These are phyloP conservation scores for Colletotrichum tabaci DNA, from an alignment of 2,329 filamentous ascomycete genomes.

Conservation along the genomic window DNA sequence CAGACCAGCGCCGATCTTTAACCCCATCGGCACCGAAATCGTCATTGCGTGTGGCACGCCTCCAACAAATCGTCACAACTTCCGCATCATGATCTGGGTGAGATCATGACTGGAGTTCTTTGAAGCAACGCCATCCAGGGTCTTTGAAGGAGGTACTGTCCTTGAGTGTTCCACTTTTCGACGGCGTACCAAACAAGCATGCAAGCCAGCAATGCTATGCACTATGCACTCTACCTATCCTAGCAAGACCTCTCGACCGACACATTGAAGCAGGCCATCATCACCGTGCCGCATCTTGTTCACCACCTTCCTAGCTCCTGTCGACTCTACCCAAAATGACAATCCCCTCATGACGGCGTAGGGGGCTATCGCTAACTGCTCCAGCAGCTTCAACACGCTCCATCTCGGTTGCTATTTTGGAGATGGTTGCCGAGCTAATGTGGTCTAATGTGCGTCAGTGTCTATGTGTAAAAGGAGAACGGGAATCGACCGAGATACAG, in stretches of 20 bases:
- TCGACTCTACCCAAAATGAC: too few relatives aligned
- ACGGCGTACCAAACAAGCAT: not conserved
- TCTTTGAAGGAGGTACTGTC: not conserved
- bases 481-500: not conserved
- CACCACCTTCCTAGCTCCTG: too few relatives aligned
- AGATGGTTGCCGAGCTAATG: constrained; percentile 7
- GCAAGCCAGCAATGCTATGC: not conserved
- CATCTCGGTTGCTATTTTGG: not conserved
- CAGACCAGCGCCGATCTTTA: constrained; percentile 34
- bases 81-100: constrained; percentile 32
- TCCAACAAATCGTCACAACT: constrained; percentile 28
- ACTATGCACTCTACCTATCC: not conserved
- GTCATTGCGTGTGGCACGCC: constrained; percentile 14
- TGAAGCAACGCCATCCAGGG: not conserved
- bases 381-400: not conserved
- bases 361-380: not conserved
- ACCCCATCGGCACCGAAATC: constrained; percentile 32
- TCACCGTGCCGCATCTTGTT: too few relatives aligned
- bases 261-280: too few relatives aligned
- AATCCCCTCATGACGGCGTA: too few relatives aligned
- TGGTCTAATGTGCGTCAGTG: constrained; percentile 6
- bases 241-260: not conserved
- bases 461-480: not conserved
- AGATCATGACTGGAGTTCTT: constrained; percentile 21
- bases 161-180: not conserved